phyloP scores from a whole-genome alignment of 306 rosid genomes.

The Sophora flavescens region DNA sequence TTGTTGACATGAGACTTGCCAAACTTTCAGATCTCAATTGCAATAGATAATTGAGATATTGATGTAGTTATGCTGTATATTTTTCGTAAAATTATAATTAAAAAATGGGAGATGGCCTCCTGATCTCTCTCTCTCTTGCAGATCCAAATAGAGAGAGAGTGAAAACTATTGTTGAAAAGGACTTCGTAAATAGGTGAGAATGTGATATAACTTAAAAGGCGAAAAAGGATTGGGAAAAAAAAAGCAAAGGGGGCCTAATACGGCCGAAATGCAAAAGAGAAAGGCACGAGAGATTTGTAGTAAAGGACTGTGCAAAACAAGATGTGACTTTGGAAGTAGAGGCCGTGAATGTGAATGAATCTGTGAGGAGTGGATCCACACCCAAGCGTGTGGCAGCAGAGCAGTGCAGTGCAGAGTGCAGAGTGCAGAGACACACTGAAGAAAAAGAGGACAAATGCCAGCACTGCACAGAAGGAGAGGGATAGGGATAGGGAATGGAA shows the following conservation, averaged over 20 bases:
- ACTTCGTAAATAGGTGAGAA: conserved; percentile 19
- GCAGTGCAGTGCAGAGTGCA: conserved; percentile 42
- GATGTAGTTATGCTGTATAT: too few relatives aligned
- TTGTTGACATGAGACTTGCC: too few relatives aligned
- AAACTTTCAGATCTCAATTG: too few relatives aligned
- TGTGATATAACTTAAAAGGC: conserved; percentile 10
- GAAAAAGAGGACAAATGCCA: conserved; percentile 45
- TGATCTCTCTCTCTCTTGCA: background rate
- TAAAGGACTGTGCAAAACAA: conserved; percentile 35
- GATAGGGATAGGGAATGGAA: background rate
- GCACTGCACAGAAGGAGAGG: conserved; percentile 33
- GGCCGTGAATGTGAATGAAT: conserved; percentile 22
- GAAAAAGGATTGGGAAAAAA: conserved; percentile 1
- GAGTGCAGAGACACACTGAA: conserved; percentile 45
- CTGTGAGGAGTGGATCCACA: conserved; percentile 47
- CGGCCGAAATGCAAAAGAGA: conserved; percentile 38
- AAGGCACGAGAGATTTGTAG: conserved; percentile 36
- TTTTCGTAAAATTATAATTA: too few relatives aligned
- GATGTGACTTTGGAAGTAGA: conserved; percentile 45
- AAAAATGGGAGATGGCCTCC: background rate
- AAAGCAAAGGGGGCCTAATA: conserved; percentile 36
- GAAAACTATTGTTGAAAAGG: conserved; percentile 24
- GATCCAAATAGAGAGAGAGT: background rate
- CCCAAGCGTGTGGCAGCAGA: conserved; percentile 68
- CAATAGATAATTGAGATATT: too few relatives aligned